Evolutionary conservation across 23 red algal genomes (phyloP).

Genomic region (Gracilaria caudata): DNA sequence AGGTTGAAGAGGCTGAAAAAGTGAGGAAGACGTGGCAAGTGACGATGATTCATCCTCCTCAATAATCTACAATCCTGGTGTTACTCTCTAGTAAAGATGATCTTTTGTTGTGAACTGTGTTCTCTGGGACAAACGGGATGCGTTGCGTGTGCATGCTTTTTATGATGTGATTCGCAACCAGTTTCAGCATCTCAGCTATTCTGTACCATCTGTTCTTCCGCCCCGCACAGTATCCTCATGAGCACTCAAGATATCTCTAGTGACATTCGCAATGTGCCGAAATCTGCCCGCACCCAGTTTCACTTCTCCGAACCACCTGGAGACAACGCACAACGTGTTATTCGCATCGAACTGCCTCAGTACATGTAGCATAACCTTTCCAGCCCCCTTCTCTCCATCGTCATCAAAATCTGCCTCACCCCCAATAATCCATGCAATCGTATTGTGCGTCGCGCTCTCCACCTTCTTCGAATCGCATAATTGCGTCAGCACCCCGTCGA

Average conservation of each 20-base stretch:
- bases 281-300: slow-evolving; percentile 63
- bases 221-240: slow-evolving; percentile 8
- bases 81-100: no score
- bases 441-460: slow-evolving; percentile 45
- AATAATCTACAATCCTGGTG: no score
- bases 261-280: slow-evolving; percentile 54
- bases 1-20: no score
- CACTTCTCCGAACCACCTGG: slow-evolving; percentile 69
- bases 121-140: no score
- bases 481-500: slow-evolving; percentile 8
- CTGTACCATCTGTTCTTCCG: not conserved
- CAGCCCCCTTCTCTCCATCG: slow-evolving; percentile 72
- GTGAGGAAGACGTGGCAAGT: no score
- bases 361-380: slow-evolving; percentile 46
- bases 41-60: no score
- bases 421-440: slow-evolving; percentile 44
- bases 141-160: no score
- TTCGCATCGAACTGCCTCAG: slow-evolving; percentile 23
- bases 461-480: slow-evolving; percentile 35
- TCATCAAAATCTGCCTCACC: slow-evolving; percentile 53
- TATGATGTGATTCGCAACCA: no score
- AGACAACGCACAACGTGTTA: slow-evolving; percentile 45
- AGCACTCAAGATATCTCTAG: slow-evolving; percentile 36
- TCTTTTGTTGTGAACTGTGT: no score
- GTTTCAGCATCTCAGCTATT: no score